Base-by-base conservation (phyloP, 805 yeast species). In the Candida tammaniensis region DNA sequence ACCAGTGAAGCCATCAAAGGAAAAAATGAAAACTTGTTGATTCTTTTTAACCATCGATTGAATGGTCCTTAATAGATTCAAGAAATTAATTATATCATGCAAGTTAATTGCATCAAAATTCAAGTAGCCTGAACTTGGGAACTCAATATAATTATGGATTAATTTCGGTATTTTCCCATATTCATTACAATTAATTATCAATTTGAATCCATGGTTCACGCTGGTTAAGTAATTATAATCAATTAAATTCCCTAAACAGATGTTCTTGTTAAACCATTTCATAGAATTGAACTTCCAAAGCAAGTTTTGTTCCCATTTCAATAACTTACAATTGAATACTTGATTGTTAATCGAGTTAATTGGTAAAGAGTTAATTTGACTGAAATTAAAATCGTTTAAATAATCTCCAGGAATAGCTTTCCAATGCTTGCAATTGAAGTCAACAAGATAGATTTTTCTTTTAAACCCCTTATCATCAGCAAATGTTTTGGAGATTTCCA, bases 121-220 rank as follows among this genome's bases (percentile, higher is more conserved):
- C 13, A 51, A 36, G 15, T 51, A 47, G 3, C 66, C 58, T 10
- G 59, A 39, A 20, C 54, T 45, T 5, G 70, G 68, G 37, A 63
- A 62, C 35, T 62, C 69, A 30, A 62, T 40, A 38, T 52, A 52
- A 27, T 38, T 31, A 11, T 48, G 48, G 23, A 77, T 48, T 7
- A 56, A 58, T 1, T 51, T 48, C 11, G 70, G 47, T 2, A 59
- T 39, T 15, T 7, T 45, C 1, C 85, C 84, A 36, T 80, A 72
- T 38, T 76, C 85, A 36, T 71, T 69, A 55, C 88, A 82, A 43
- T 71, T 68, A 12, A 81, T 59, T 41, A 72, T 73, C 10, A 79
- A 46, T 26, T 64, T 65, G 77, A 82, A 79, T 17, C 66, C 54
- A 2, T 40, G 40, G 5, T 35, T 24, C 14, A 39, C 27, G 19